Percentiles rank a stretch among this genome's conserved stretches.
phyloP scores from a whole-genome alignment of 306 rosid genomes.

The Casuarina equisetifolia region DNA sequence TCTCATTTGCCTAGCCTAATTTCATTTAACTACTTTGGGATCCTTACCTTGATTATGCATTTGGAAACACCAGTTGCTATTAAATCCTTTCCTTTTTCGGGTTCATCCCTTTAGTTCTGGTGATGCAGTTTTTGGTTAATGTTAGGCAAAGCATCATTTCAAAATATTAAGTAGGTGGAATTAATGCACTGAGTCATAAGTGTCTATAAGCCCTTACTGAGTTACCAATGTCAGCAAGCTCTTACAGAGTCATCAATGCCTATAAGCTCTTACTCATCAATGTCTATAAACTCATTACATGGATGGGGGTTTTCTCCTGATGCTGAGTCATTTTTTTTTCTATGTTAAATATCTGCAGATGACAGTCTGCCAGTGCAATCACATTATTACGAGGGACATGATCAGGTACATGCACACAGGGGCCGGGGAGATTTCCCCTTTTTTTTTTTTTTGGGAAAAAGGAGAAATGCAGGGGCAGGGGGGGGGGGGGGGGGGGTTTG shows the following conservation, averaged over 20 bases:
- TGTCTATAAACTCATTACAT: not conserved
- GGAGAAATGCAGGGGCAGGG: no score
- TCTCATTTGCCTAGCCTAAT: constrained; percentile 16
- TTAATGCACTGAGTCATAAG: not conserved
- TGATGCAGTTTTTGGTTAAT: not conserved
- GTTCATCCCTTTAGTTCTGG: not conserved
- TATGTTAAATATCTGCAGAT: constrained; percentile 19
- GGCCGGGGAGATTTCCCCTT: no score
- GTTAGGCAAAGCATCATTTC: not conserved
- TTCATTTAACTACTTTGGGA: constrained; percentile 4
- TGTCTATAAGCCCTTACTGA: not conserved
- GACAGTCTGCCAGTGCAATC: constrained; percentile 15
- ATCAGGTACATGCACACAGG: constrained; percentile 21
- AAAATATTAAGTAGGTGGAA: not conserved
- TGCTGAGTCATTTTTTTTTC: constrained; percentile 5
- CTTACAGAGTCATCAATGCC: not conserved
- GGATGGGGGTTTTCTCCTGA: constrained; percentile 16
- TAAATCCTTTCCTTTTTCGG: not conserved
- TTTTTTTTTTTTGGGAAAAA: no score
- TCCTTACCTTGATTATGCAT: constrained; percentile 26
- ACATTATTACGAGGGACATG: constrained; percentile 31
- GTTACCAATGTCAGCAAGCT: not conserved
- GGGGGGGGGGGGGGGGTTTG: no score
- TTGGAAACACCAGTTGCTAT: constrained; percentile 28
- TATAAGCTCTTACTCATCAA: not conserved